These are phyloP conservation scores for Kwoniella bestiolae DNA, from an alignment of 768 basidiomycete genomes.

Conservation along the genomic window DNA sequence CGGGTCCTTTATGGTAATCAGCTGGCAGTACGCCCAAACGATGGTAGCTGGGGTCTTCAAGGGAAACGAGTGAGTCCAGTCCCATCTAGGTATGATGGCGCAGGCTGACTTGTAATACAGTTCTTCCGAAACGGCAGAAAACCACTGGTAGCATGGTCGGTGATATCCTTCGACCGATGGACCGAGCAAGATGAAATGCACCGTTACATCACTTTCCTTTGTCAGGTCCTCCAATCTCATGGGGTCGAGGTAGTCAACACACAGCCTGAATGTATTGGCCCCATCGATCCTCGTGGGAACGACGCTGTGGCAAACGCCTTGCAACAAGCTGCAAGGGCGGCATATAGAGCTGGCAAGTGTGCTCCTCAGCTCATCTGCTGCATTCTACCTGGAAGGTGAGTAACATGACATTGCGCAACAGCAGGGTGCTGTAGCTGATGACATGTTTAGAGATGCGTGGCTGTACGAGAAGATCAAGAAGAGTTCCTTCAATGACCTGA, in stretches of 20 bases:
- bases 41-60: slow-evolving; percentile 53
- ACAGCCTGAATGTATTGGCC: slow-evolving; percentile 39
- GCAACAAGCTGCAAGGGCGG: slow-evolving; percentile 42
- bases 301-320: slow-evolving; percentile 25
- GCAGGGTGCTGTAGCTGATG: too few relatives aligned
- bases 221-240: slow-evolving; percentile 24
- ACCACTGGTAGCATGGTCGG: slow-evolving; percentile 51
- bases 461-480: slow-evolving; percentile 56
- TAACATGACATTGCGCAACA: not conserved
- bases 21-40: slow-evolving; percentile 23
- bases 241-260: slow-evolving; percentile 42
- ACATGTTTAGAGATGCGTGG: slow-evolving; percentile 42
- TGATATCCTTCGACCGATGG: slow-evolving; percentile 50
- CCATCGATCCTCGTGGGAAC: slow-evolving; percentile 34
- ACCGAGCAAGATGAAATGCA: slow-evolving; percentile 40
- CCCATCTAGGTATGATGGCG: not conserved
- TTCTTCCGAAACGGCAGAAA: slow-evolving; percentile 40
- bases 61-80: slow-evolving; percentile 40
- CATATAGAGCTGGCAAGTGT: slow-evolving; percentile 39
- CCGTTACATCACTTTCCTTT: slow-evolving; percentile 43
- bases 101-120: slow-evolving; percentile 5
- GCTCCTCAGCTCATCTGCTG: slow-evolving; percentile 53
- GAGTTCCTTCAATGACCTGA: slow-evolving; percentile 43
- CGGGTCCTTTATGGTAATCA: slow-evolving; percentile 39
- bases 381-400: slow-evolving; percentile 51